These are phyloP conservation scores for Kewa caespitosa DNA, from an alignment of 179 eudicot species.

Conservation along the genomic window DNA sequence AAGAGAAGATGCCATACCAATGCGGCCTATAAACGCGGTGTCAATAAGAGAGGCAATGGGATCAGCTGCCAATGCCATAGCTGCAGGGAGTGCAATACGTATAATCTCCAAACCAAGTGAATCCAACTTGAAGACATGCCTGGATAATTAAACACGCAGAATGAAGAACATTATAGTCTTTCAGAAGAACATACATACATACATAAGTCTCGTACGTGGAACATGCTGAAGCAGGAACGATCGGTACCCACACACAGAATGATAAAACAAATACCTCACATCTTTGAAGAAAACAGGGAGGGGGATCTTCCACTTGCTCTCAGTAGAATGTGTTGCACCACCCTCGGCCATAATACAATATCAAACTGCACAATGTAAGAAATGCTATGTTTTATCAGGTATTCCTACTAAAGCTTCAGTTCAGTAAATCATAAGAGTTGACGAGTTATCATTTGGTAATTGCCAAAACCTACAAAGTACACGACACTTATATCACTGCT, in stretches of 20 bases:
- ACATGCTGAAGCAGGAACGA: not conserved
- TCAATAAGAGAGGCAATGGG: slow-evolving; percentile 97
- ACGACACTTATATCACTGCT: too few relatives aligned
- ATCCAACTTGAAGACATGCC: slow-evolving; percentile 80
- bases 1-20: slow-evolving; percentile 40
- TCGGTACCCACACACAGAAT: too few relatives aligned
- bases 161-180: not conserved
- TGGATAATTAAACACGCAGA: slow-evolving; percentile 21
- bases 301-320: slow-evolving; percentile 45
- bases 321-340: slow-evolving; percentile 24
- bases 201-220: too few relatives aligned
- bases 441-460: too few relatives aligned
- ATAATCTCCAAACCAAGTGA: slow-evolving; percentile 79
- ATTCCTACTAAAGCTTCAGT: too few relatives aligned
- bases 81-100: slow-evolving; percentile 85
- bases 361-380: too few relatives aligned
- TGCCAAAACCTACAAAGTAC: too few relatives aligned
- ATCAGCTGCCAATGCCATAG: slow-evolving; percentile 97
- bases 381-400: too few relatives aligned
- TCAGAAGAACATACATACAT: not conserved
- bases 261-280: slow-evolving; percentile 41
- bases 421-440: too few relatives aligned
- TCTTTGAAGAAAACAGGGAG: slow-evolving; percentile 69
- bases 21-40: slow-evolving; percentile 84
- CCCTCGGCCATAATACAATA: slow-evolving; percentile 56